Evolutionary conservation across 1,284 basidiomycete genomes (phyloP).

Genomic region (Neolentinus lepideus): DNA sequence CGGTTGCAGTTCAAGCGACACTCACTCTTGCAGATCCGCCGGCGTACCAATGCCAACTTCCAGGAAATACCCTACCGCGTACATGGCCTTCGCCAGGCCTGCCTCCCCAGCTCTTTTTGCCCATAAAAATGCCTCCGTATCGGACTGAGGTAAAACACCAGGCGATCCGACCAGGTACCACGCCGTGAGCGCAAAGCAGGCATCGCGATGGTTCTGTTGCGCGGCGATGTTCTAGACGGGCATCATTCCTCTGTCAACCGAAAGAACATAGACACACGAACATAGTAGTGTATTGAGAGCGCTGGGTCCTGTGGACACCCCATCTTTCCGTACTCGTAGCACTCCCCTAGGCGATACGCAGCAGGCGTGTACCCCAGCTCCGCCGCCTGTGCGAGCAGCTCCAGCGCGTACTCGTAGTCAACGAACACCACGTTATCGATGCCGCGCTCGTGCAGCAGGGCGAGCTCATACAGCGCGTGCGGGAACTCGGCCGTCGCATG

Average conservation of each 20-base stretch:
- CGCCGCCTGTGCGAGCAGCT: constrained; percentile 90
- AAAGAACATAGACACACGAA: constrained; percentile 31
- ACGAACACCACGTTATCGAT: constrained; percentile 97
- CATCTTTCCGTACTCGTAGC: constrained; percentile 99
- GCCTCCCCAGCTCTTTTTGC: constrained; percentile 85
- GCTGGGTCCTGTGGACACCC: constrained; percentile 98
- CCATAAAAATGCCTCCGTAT: constrained; percentile 97
- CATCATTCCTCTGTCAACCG: background rate
- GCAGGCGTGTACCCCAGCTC: constrained; percentile 96
- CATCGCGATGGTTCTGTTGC: constrained; percentile 94
- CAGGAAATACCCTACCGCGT: constrained; percentile 95
- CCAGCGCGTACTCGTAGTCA: constrained; percentile 92
- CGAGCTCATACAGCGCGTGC: constrained; percentile 93
- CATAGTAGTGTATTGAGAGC: constrained; percentile 97
- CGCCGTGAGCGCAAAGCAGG: constrained; percentile 96
- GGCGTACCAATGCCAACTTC: constrained; percentile 88
- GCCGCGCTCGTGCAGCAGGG: constrained; percentile 90
- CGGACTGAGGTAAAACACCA: constrained; percentile 94
- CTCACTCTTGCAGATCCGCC: constrained; percentile 62
- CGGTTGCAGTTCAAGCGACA: constrained; percentile 13
- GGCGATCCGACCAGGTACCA: constrained; percentile 99
- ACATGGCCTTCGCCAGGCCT: constrained; percentile 91
- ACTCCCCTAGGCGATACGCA: constrained; percentile 94
- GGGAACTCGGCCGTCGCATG: constrained; percentile 93
- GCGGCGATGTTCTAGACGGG: constrained; percentile 85